These are phyloP conservation scores for Prinsepia uniflora DNA, from an alignment of 306 rosid genomes.

Conservation along the genomic window DNA sequence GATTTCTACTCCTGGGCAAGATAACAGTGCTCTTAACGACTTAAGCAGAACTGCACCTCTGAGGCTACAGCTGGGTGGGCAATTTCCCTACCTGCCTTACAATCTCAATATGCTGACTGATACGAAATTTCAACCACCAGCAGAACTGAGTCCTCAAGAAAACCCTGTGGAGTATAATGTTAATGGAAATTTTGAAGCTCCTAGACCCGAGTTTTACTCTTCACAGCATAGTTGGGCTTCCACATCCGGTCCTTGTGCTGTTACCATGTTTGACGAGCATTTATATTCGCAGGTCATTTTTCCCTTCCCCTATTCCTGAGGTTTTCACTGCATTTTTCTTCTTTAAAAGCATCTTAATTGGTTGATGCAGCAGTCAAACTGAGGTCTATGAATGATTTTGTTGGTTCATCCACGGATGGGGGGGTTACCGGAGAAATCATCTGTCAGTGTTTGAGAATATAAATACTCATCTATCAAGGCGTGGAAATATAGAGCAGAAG, in stretches of 20 bases:
- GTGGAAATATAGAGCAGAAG: constrained; percentile 18
- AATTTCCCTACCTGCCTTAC: constrained; percentile 68
- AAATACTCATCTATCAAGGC: constrained; percentile 15
- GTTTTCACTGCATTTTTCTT: not conserved
- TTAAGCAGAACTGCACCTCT: constrained; percentile 41
- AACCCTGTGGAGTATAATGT: constrained; percentile 55
- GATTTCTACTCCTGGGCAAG: constrained; percentile 48
- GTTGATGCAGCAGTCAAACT: constrained; percentile 52
- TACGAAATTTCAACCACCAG: constrained; percentile 49
- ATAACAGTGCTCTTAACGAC: constrained; percentile 37
- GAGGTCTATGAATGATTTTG: constrained; percentile 25
- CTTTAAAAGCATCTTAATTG: constrained; percentile 20
- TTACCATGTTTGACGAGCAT: constrained; percentile 43
- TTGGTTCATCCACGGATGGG: constrained; percentile 27
- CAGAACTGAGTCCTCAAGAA: constrained; percentile 56
- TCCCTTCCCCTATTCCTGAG: not conserved
- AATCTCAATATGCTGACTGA: constrained; percentile 52
- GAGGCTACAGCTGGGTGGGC: constrained; percentile 54
- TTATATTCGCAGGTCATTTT: constrained; percentile 40
- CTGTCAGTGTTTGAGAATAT: constrained; percentile 14
- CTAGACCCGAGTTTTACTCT: constrained; percentile 52
- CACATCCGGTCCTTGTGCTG: constrained; percentile 60
- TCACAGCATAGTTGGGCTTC: constrained; percentile 71
- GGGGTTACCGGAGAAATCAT: constrained; percentile 35
- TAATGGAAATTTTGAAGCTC: constrained; percentile 62